Evolutionary conservation across 139 green algal species (phyloP), one percentile per base, ranked within the genome.

Genomic region (Diplosphaera chodatii): DNA sequence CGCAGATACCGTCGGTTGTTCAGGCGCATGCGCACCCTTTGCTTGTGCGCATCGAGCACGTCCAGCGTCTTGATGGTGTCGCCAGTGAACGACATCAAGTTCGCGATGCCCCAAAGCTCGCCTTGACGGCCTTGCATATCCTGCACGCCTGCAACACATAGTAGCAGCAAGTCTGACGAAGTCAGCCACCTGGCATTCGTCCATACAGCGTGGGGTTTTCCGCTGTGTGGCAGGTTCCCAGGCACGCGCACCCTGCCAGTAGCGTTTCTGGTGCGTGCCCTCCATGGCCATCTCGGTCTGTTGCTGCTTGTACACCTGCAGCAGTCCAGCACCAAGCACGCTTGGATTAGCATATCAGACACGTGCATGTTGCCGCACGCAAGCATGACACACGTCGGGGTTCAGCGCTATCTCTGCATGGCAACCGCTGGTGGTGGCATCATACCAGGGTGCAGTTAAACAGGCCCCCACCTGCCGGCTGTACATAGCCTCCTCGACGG

Each of bases 281-380:
- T 76, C 73, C 20, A 82, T 29, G 2, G 74, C 78, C 16, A 74
- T 74, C 27, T 78, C 72, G 25, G 69, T 30, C 71, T 85, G 80
- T 75, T 88, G 83, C 83, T 88, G 83, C 75, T 88, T 88, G 83
- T 88, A 88, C 1, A 86, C 21, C 73, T 83, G 76, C 1, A 71
- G 70, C 2, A n/a, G 23, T 32, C 80, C 81, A 18, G 76, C 33
- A 3, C 55, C 1, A 68, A 77, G 70, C 73, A 78, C 71, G 31
- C 4, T 28, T 16, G 4, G 28, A 34, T 23, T 16, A 67, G 15
- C 28, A 16, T 22, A 40, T 5, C 4, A 20, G 4, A 28, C 27
- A 40, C 4, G 23, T 3, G 4, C 22, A 15, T 27, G 13, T 48
- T 8, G 37, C 8, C 10, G 13, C 8, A 48, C 13, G 37, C 37